phyloP scores from a whole-genome alignment of 2,329 filamentous ascomycete genomes.

The Beauveria sp. region DNA sequence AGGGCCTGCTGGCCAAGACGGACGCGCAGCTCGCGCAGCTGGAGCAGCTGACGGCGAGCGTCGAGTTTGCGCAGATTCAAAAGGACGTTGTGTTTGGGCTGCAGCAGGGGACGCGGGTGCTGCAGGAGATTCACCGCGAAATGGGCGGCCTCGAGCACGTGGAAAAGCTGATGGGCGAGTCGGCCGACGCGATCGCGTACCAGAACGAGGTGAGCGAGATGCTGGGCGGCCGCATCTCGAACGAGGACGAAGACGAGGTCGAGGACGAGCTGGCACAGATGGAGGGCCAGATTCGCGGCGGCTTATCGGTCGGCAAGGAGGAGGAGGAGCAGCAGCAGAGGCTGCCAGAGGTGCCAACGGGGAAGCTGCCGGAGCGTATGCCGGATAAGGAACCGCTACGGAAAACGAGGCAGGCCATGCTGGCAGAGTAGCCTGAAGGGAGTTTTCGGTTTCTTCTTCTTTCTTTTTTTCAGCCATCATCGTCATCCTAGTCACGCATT shows the following conservation, averaged over 20 bases:
- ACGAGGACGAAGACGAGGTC: constrained; percentile 94
- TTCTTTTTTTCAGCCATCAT: background rate
- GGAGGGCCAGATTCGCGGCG: constrained; percentile 37
- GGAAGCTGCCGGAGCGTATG: constrained; percentile 23
- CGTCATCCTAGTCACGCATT: background rate
- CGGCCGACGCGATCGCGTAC: constrained; percentile 82
- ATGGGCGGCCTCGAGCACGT: constrained; percentile 94
- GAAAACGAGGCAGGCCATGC: constrained; percentile 32
- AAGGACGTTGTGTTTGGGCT: constrained; percentile 93
- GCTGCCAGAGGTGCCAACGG: constrained; percentile 26
- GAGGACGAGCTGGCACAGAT: constrained; percentile 88
- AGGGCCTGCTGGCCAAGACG: constrained; percentile 79
- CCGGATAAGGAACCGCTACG: constrained; percentile 17
- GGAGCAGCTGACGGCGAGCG: constrained; percentile 77
- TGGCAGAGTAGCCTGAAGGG: constrained; percentile 24
- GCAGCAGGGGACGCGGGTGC: constrained; percentile 81
- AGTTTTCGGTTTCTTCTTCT: background rate
- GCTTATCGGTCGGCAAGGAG: background rate
- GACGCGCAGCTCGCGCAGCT: constrained; percentile 91
- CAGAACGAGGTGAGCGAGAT: constrained; percentile 93
- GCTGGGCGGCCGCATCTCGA: constrained; percentile 80
- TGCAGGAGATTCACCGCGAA: constrained; percentile 87
- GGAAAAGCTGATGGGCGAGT: constrained; percentile 92
- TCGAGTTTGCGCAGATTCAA: constrained; percentile 94
- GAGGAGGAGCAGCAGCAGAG: background rate